Conservation (phyloP, 306 rosid genomes). For the Trifolium pratense region DNA sequence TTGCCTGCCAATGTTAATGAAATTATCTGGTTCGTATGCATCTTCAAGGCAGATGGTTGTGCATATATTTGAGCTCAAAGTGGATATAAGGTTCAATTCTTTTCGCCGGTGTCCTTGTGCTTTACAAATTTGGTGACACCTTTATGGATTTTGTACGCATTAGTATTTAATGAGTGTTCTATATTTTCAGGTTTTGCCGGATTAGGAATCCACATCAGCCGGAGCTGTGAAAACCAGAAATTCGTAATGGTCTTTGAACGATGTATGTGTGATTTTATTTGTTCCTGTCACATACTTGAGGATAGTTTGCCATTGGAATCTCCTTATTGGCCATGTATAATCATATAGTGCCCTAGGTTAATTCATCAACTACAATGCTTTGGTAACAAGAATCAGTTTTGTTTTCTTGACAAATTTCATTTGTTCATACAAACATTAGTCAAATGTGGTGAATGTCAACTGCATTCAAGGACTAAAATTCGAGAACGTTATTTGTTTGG, state of each 20-base stretch:
- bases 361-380: neutral
- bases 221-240: constrained; percentile 8
- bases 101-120: neutral
- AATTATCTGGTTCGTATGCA: constrained; percentile 35
- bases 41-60: constrained; percentile 41
- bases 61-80: constrained; percentile 39
- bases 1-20: constrained; percentile 35
- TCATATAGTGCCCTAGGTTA: constrained; percentile 6
- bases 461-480: constrained; percentile 17
- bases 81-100: constrained; percentile 48
- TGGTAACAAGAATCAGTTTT: neutral
- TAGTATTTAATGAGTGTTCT: constrained; percentile 17
- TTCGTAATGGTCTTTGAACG: neutral
- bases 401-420: neutral
- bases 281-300: constrained; percentile 8
- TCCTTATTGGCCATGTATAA: constrained; percentile 2
- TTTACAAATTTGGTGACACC: constrained; percentile 21
- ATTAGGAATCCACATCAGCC: constrained; percentile 26
- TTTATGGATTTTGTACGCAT: constrained; percentile 8
- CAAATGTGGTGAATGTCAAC: constrained; percentile 18
- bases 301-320: constrained; percentile 32
- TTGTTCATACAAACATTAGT: neutral
- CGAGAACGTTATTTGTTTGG: neutral
- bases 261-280: constrained; percentile 10
- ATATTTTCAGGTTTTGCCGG: constrained; percentile 37